Evolutionary conservation across 2,329 filamentous ascomycete genomes (phyloP).

Genomic region (Colletotrichum lentis): DNA sequence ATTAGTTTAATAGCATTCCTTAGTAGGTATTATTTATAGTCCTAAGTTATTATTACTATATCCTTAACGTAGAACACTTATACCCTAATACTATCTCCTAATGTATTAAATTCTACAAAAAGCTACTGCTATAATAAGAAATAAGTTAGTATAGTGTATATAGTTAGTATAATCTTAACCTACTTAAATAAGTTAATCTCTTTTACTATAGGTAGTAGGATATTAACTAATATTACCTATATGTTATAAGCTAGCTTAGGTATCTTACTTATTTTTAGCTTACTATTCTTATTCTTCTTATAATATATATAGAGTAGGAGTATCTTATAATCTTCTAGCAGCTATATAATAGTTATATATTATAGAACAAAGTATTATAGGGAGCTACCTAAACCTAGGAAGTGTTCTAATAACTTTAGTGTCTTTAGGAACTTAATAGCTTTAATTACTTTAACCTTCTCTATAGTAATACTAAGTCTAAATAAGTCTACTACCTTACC

Average conservation of each 20-base stretch:
- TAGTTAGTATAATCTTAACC: background rate
- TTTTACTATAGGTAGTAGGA: background rate
- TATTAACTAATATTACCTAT: background rate
- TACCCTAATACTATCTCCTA: background rate
- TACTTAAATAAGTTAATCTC: background rate
- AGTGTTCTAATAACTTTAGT: too few relatives aligned
- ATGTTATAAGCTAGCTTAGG: background rate
- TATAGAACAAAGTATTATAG: too few relatives aligned
- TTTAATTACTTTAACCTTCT: background rate
- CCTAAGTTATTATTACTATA: rapidly evolving
- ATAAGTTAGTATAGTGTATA: too few relatives aligned
- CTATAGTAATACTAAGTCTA: background rate
- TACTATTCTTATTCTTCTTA: too few relatives aligned
- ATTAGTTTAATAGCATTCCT: background rate
- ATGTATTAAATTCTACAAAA: too few relatives aligned
- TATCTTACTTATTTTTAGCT: background rate
- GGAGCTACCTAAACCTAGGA: too few relatives aligned
- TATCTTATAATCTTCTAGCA: too few relatives aligned
- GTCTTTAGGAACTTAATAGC: background rate
- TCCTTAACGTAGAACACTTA: background rate
- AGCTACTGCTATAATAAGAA: too few relatives aligned
- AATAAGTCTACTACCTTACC: background rate
- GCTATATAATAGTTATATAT: too few relatives aligned
- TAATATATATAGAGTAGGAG: too few relatives aligned
- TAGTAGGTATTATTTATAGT: background rate